Conservation (phyloP, 768 basidiomycete species). For the Grammothele lineata region DNA sequence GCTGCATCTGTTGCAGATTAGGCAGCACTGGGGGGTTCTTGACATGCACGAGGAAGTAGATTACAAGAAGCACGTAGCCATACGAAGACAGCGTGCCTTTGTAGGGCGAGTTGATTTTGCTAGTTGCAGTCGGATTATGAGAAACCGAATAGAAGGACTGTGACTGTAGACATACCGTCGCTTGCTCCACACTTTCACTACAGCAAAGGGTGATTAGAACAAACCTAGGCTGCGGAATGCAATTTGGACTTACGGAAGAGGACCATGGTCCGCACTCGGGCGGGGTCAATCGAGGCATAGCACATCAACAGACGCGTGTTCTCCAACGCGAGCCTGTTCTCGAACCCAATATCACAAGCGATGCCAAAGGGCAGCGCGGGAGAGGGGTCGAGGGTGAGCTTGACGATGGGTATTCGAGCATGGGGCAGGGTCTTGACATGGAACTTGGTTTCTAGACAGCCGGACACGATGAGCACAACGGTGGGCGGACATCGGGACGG, state of each 20-base stretch:
- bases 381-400: slow-evolving; percentile 87
- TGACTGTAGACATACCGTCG: slow-evolving; percentile 53
- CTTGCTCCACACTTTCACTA: slow-evolving; percentile 99
- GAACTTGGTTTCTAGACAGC: slow-evolving; percentile 79
- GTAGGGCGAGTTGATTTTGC: slow-evolving; percentile 99
- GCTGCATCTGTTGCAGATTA: slow-evolving; percentile 93
- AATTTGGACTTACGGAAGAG: slow-evolving; percentile 91
- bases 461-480: slow-evolving; percentile 38
- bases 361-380: slow-evolving; percentile 81
- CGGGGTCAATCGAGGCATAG: slow-evolving; percentile 95
- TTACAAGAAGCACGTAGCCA: slow-evolving; percentile 95
- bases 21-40: slow-evolving; percentile 96
- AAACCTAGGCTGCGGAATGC: too few relatives aligned
- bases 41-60: slow-evolving; percentile 97
- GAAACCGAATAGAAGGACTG: background rate
- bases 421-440: slow-evolving; percentile 94
- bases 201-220: background rate
- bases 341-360: slow-evolving; percentile 97
- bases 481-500: slow-evolving; percentile 54
- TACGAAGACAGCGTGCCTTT: slow-evolving; percentile 95
- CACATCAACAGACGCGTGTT: slow-evolving; percentile 95
- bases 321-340: slow-evolving; percentile 94
- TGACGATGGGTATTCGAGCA: slow-evolving; percentile 98
- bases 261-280: slow-evolving; percentile 89
- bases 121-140: too few relatives aligned